Percentiles rank a stretch among this genome's conserved stretches.
These are phyloP conservation scores for Quillaja saponaria DNA, from an alignment of 306 rosid genomes.

Conservation along the genomic window DNA sequence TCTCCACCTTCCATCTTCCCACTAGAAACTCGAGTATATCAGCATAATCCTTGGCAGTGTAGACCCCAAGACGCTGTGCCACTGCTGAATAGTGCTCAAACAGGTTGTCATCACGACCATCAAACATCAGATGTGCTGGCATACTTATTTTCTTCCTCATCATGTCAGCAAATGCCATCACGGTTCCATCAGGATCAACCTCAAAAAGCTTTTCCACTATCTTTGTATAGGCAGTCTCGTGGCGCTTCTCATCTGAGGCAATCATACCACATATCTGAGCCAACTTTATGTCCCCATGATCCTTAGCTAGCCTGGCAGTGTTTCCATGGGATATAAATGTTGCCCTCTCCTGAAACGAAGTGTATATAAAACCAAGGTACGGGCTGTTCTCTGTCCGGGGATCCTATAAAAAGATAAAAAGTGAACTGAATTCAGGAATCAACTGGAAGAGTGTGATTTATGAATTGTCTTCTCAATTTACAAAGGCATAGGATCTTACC, in stretches of 20 bases:
- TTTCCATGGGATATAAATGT: constrained; percentile 91
- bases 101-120: constrained; percentile 71
- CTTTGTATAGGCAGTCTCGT: constrained; percentile 90
- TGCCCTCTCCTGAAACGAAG: constrained; percentile 93
- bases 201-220: constrained; percentile 82
- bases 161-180: constrained; percentile 81
- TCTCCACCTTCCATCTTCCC: constrained; percentile 78
- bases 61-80: constrained; percentile 83
- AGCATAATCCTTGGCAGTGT: constrained; percentile 90
- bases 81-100: constrained; percentile 74
- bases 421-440: constrained; percentile 3
- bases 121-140: constrained; percentile 95
- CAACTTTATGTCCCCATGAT: constrained; percentile 71
- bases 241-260: constrained; percentile 91
- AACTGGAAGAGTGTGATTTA: background rate
- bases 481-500: constrained; percentile 48
- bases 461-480: too few species aligned
- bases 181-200: constrained; percentile 80
- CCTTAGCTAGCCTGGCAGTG: constrained; percentile 93
- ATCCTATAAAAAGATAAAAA: constrained; percentile 44
- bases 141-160: constrained; percentile 88
- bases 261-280: constrained; percentile 91
- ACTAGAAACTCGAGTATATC: constrained; percentile 87
- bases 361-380: constrained; percentile 85
- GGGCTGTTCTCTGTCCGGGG: constrained; percentile 90